Evolutionary conservation across 169 alveolate species (phyloP).

Genomic region (Plasmodium cynomolgi): DNA sequence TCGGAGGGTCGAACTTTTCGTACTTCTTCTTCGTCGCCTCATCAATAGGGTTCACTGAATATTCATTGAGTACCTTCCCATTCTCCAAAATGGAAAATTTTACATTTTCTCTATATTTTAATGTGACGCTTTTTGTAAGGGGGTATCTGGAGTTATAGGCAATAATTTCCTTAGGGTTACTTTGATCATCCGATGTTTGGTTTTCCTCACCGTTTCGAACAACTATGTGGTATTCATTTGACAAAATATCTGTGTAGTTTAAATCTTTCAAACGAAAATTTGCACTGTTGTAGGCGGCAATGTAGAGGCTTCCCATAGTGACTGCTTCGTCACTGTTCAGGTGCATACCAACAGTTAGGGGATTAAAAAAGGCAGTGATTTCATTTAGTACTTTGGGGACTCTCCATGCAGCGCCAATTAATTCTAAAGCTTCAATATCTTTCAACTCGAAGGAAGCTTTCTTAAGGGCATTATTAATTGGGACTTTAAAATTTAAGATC

Average conservation of each 20-base stretch:
- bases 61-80: slow-evolving; percentile 33
- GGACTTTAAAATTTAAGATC: slow-evolving; percentile 71
- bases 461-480: slow-evolving; percentile 79
- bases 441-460: slow-evolving; percentile 76
- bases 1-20: slow-evolving; percentile 36
- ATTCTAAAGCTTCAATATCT: slow-evolving; percentile 84
- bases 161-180: slow-evolving; percentile 37
- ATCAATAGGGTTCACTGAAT: slow-evolving; percentile 7
- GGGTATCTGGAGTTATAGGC: slow-evolving; percentile 43
- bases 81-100: slow-evolving; percentile 64
- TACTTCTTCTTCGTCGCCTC: slow-evolving; percentile 27
- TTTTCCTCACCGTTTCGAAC: slow-evolving; percentile 38
- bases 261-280: slow-evolving; percentile 80
- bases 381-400: slow-evolving; percentile 81
- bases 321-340: slow-evolving; percentile 86
- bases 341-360: slow-evolving; percentile 84
- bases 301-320: slow-evolving; percentile 84
- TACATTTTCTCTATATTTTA: slow-evolving; percentile 54
- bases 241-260: slow-evolving; percentile 74
- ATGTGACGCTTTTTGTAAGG: slow-evolving; percentile 39
- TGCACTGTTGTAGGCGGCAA: slow-evolving; percentile 84
- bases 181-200: slow-evolving; percentile 1
- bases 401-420: slow-evolving; percentile 86
- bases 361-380: slow-evolving; percentile 76
- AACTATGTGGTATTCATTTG: slow-evolving; percentile 75